These are phyloP conservation scores for Acanthamoeba quina DNA, from an alignment of 208 protist genomes.

Conservation along the genomic window DNA sequence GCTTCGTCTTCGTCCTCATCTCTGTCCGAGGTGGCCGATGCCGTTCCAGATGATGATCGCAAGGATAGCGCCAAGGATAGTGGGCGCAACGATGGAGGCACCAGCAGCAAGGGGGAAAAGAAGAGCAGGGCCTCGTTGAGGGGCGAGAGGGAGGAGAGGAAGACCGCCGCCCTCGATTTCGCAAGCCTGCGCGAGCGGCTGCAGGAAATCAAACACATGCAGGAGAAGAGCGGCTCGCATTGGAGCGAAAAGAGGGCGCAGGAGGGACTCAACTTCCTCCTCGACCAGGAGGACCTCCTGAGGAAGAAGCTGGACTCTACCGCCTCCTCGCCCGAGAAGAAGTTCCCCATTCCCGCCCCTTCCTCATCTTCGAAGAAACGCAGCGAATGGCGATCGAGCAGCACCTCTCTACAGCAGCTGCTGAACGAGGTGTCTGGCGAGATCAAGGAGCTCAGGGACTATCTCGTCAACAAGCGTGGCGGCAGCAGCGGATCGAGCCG, in stretches of 20 bases:
- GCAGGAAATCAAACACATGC: conserved; percentile 58
- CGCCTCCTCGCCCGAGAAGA: conserved; percentile 62
- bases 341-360: neutral
- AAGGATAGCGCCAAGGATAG: neutral
- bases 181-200: conserved; percentile 21
- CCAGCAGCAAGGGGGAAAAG: neutral
- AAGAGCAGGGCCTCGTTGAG: neutral
- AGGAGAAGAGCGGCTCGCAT: conserved; percentile 48
- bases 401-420: conserved; percentile 48
- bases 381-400: conserved; percentile 31
- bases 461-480: conserved; percentile 47
- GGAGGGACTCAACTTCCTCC: conserved; percentile 55
- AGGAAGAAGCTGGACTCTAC: conserved; percentile 46
- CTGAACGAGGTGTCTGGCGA: conserved; percentile 51
- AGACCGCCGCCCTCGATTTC: conserved; percentile 10
- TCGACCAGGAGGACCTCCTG: conserved; percentile 66
- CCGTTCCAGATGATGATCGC: neutral
- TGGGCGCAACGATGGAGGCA: neutral
- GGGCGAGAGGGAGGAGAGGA: conserved; percentile 1
- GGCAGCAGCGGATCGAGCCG: neutral
- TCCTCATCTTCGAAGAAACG: neutral
- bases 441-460: conserved; percentile 65
- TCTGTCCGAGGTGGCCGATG: neutral
- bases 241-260: conserved; percentile 46
- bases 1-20: neutral